These are phyloP conservation scores for Thielaviopsis punctulata DNA, from an alignment of 2,329 filamentous ascomycete species.

Conservation along the genomic window DNA sequence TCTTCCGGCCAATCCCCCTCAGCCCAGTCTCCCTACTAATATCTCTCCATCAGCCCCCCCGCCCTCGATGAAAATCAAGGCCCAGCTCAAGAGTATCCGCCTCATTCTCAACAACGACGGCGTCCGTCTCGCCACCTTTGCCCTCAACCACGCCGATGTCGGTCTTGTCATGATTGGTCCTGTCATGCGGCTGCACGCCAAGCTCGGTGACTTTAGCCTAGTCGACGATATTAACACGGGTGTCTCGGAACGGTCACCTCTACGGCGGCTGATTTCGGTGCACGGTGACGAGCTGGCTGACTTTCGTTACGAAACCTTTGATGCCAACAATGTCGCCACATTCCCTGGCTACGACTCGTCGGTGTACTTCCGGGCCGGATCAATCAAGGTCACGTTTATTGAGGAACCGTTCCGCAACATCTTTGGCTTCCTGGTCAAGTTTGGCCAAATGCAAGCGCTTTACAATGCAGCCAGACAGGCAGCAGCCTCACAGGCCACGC, in stretches of 20 bases:
- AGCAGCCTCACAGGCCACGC: conserved; percentile 80
- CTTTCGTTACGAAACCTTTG: conserved; percentile 94
- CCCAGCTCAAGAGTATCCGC: conserved; percentile 82
- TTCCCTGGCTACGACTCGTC: conserved; percentile 95
- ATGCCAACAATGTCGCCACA: conserved; percentile 45
- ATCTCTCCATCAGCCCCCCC: not conserved
- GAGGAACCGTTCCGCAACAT: conserved; percentile 98
- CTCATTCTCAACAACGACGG: conserved; percentile 96
- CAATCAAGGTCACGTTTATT: conserved; percentile 90
- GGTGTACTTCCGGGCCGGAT: conserved; percentile 77
- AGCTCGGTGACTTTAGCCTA: conserved; percentile 71
- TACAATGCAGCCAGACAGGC: conserved; percentile 95
- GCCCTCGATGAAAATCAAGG: conserved; percentile 82
- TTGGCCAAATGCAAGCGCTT: conserved; percentile 97
- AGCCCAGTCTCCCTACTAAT: too few relatives aligned
- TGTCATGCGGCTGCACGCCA: conserved; percentile 74
- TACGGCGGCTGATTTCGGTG: conserved; percentile 81
- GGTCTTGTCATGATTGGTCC: conserved; percentile 74
- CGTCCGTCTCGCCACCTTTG: conserved; percentile 80
- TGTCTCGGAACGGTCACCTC: conserved; percentile 59
- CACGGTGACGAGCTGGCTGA: conserved; percentile 91
- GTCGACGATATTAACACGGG: conserved; percentile 90
- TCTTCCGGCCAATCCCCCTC: too few relatives aligned
- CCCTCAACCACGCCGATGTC: conserved; percentile 81
- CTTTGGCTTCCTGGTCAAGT: conserved; percentile 93